Conservation (phyloP, 192 early-diverging fungal species). For the Gryganskiella cystojenkinii region DNA sequence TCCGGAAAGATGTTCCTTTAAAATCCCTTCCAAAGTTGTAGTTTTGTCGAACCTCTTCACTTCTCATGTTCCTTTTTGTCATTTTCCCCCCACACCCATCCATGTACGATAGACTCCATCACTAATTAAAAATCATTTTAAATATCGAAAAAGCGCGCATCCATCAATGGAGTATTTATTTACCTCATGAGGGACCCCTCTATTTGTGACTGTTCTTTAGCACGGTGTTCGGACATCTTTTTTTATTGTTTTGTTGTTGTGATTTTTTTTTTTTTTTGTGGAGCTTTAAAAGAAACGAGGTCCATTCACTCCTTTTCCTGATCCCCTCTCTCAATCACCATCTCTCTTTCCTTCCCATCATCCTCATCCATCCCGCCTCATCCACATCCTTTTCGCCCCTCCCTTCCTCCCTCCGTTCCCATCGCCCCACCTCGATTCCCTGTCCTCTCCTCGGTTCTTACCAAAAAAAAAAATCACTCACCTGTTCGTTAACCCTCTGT, state of each 20-base stretch:
- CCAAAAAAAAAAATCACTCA: background rate
- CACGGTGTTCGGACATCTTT: too few species aligned
- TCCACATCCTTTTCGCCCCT: background rate
- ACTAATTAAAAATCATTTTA: too few species aligned
- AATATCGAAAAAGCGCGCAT: background rate
- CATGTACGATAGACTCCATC: conserved; percentile 2
- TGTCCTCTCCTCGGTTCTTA: conserved; percentile 1
- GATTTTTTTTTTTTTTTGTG: too few species aligned
- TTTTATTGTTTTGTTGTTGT: too few species aligned
- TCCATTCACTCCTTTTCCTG: conserved; percentile 2
- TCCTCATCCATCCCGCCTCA: background rate
- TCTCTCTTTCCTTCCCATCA: background rate
- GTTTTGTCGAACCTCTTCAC: background rate
- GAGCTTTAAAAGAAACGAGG: too few species aligned
- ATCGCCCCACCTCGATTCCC: background rate
- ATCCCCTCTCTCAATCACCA: background rate
- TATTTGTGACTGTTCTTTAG: too few species aligned
- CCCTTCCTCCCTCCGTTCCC: conserved; percentile 1
- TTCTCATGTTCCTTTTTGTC: background rate
- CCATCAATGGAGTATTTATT: background rate
- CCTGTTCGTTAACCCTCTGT: background rate
- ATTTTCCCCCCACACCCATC: conserved; percentile 3
- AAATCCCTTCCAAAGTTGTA: background rate
- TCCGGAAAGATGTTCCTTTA: conserved; percentile 82
- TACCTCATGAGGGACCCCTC: too few species aligned